Conservation (phyloP, 2,329 filamentous ascomycete genomes). For the Ceratocystis eucalypticola region DNA sequence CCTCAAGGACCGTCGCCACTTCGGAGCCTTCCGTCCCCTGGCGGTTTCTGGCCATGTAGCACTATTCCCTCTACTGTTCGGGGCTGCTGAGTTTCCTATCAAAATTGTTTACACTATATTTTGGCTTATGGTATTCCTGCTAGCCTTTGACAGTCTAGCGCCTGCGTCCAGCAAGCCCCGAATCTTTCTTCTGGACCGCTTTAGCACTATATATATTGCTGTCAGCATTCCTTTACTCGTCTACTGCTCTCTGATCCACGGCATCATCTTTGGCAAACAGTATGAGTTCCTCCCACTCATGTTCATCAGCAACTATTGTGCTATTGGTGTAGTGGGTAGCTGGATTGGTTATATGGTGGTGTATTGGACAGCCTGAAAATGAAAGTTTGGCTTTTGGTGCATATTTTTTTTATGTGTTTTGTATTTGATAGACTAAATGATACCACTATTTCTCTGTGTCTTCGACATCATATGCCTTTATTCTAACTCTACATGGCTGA, state of each 20-base stretch:
- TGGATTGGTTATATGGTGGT: constrained; percentile 92
- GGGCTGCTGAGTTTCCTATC: constrained; percentile 78
- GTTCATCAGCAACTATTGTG: constrained; percentile 92
- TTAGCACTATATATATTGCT: constrained; percentile 78
- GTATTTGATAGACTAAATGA: constrained; percentile 18
- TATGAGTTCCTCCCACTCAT: constrained; percentile 91
- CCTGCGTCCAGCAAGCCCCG: constrained; percentile 68
- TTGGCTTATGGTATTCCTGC: constrained; percentile 77
- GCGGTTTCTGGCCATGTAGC: constrained; percentile 91
- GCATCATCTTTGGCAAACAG: constrained; percentile 64
- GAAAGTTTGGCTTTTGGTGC: neutral
- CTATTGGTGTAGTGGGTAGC: constrained; percentile 86
- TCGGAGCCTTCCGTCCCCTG: constrained; percentile 81
- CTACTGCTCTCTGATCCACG: constrained; percentile 78
- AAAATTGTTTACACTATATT: constrained; percentile 88
- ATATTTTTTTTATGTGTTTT: constrained; percentile 10
- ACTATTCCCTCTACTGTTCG: constrained; percentile 87
- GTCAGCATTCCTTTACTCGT: constrained; percentile 77
- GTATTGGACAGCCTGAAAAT: constrained; percentile 51
- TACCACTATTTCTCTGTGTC: constrained; percentile 9
- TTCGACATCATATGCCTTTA: neutral
- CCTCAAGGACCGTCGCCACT: constrained; percentile 74
- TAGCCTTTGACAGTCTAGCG: constrained; percentile 74
- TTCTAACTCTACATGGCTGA: neutral
- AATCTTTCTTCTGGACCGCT: constrained; percentile 81